phyloP scores from a whole-genome alignment of 1,284 basidiomycete genomes.

The Ustilago xerochloae region DNA sequence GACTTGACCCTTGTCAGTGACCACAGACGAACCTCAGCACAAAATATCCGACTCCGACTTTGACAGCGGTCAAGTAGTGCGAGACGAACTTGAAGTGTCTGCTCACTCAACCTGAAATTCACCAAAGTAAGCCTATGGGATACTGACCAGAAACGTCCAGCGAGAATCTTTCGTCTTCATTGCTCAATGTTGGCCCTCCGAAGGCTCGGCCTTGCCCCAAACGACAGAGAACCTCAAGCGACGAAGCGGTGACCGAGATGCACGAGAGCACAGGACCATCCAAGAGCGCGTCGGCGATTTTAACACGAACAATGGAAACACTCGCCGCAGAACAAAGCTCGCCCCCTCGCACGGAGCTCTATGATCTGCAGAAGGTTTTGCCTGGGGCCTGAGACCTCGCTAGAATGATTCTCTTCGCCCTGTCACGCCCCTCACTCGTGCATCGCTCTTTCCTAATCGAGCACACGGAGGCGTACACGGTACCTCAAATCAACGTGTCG shows the following conservation, averaged over 20 bases:
- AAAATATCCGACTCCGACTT: neutral
- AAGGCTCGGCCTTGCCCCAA: too few relatives aligned
- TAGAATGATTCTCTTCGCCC: conserved; percentile 5
- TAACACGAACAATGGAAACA: neutral
- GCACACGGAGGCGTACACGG: too few relatives aligned
- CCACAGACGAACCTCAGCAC: too few relatives aligned
- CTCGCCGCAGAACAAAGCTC: neutral
- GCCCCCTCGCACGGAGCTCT: neutral
- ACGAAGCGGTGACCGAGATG: neutral
- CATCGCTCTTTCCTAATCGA: neutral
- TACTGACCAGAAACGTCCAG: too few relatives aligned
- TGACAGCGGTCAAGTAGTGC: neutral
- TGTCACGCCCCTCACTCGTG: neutral
- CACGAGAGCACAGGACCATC: conserved; percentile 4
- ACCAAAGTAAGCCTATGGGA: too few relatives aligned
- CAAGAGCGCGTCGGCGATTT: neutral
- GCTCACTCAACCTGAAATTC: too few relatives aligned
- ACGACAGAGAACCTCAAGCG: neutral
- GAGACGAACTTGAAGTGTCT: too few relatives aligned
- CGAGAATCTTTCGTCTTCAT: too few relatives aligned
- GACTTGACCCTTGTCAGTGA: too few relatives aligned
- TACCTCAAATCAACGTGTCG: too few relatives aligned
- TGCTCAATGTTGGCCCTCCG: too few relatives aligned
- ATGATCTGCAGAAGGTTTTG: neutral
- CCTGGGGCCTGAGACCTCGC: neutral